Evolutionary conservation across 441 rosid genomes (phyloP).

Genomic region (Lagerstroemia fauriei): DNA sequence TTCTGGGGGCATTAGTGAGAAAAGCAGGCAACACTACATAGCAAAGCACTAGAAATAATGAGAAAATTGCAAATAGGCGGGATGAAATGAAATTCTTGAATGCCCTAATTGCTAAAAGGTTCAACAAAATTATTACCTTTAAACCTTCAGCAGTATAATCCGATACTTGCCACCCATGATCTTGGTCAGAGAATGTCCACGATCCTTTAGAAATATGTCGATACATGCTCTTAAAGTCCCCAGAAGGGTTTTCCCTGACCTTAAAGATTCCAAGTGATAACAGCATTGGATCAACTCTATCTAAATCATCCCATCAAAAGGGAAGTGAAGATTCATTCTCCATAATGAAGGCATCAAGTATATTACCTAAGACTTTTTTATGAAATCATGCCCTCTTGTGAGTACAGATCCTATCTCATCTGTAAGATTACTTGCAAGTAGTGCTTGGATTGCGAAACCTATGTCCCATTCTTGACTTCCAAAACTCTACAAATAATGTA

Average conservation of each 20-base stretch:
- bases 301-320: not conserved
- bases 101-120: not conserved
- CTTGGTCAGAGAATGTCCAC: conserved; percentile 48
- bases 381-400: conserved; percentile 31
- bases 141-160: conserved; percentile 32
- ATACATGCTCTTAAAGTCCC: conserved; percentile 30
- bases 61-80: not conserved
- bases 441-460: conserved; percentile 26
- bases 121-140: not conserved
- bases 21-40: conserved; percentile 63
- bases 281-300: not conserved
- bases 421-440: conserved; percentile 28
- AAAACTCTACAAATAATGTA: conserved; percentile 15
- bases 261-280: not conserved
- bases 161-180: conserved; percentile 61
- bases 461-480: conserved; percentile 35
- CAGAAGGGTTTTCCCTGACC: conserved; percentile 53
- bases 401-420: conserved; percentile 22
- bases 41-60: not conserved
- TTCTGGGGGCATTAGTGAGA: conserved; percentile 64
- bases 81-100: not conserved
- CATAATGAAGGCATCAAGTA: not conserved
- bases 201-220: conserved; percentile 34
- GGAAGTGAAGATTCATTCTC: not conserved
- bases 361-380: conserved; percentile 27